phyloP scores from a whole-genome alignment of 495 filamentous ascomycete species.

The Letharia columbiana region DNA sequence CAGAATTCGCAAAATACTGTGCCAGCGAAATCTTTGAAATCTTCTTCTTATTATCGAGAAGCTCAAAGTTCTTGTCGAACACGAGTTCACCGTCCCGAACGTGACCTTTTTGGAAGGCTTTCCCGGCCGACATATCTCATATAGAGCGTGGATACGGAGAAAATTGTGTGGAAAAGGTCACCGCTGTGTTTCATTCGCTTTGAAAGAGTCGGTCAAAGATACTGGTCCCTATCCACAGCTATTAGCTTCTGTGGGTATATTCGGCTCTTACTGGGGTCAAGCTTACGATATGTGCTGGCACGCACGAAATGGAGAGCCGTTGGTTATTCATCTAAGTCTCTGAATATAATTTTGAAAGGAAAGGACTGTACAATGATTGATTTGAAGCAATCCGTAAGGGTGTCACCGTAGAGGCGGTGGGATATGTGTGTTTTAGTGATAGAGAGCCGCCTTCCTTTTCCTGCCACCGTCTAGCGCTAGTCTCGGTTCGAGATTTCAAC shows the following conservation, averaged over 20 bases:
- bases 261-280: not conserved
- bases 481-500: constrained; percentile 20
- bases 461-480: constrained; percentile 24
- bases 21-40: constrained; percentile 14
- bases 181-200: constrained; percentile 3
- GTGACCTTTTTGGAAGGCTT: constrained; percentile 16
- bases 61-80: constrained; percentile 17
- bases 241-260: constrained; percentile 11
- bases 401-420: not conserved
- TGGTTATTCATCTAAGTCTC: constrained; percentile 1
- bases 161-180: constrained; percentile 7
- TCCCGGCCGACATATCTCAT: constrained; percentile 19
- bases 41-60: constrained; percentile 17
- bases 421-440: constrained; percentile 8
- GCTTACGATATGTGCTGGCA: constrained; percentile 9
- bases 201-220: not conserved
- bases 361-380: not conserved
- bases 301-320: not conserved
- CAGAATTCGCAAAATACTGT: constrained; percentile 12
- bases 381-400: not conserved
- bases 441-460: constrained; percentile 10
- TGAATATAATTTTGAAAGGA: not conserved
- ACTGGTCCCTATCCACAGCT: not conserved
- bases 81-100: constrained; percentile 12
- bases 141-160: constrained; percentile 1